Conservation (phyloP, 208 protist genomes). For the Balamuthia mandrillaris region DNA sequence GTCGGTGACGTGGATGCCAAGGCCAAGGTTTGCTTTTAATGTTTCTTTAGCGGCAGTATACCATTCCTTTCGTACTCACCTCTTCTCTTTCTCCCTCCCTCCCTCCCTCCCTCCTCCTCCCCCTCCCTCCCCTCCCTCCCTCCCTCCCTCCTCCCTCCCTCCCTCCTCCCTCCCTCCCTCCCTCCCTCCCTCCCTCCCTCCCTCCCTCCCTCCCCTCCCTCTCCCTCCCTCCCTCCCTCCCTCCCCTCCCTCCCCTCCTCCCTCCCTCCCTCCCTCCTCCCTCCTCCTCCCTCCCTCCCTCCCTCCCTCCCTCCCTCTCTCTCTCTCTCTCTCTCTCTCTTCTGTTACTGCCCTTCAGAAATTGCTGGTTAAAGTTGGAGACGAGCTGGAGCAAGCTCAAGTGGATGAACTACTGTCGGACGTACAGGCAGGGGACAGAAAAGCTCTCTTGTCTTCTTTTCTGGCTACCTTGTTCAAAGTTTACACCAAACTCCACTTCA, state of each 20-base stretch:
- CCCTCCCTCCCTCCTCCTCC: no score
- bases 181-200: no score
- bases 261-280: no score
- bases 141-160: no score
- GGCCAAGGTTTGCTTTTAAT: slow-evolving; percentile 28
- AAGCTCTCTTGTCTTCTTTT: slow-evolving; percentile 49
- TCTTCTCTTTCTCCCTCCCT: slow-evolving; percentile 11
- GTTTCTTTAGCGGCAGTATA: neutral
- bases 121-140: no score
- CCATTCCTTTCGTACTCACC: no score
- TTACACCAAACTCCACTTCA: slow-evolving; percentile 72
- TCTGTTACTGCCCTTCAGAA: neutral
- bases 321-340: neutral
- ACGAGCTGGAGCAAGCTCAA: neutral
- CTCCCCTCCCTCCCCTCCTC: no score
- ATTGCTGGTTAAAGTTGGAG: neutral
- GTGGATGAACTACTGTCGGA: neutral
- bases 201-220: no score
- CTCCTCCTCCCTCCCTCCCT: neutral
- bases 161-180: no score
- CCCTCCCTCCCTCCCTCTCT: neutral
- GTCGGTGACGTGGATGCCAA: slow-evolving; percentile 77
- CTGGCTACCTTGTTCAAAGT: slow-evolving; percentile 57
- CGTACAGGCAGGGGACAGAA: neutral
- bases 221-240: no score